phyloP scores from a whole-genome alignment of 192 early-diverging fungal species.

The Rhizophagus sp. region DNA sequence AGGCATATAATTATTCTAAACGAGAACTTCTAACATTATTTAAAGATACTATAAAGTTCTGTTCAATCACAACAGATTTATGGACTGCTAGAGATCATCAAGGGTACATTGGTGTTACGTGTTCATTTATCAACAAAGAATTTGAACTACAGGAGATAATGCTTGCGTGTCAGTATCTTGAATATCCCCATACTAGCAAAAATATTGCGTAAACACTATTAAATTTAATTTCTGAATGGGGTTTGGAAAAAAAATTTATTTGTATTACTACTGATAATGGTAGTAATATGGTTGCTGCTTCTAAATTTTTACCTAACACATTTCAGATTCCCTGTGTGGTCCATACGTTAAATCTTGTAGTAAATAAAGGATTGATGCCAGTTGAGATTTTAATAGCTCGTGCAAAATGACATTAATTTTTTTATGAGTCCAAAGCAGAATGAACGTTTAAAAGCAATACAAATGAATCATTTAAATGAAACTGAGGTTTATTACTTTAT shows the following conservation, averaged over 20 bases:
- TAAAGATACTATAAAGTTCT: background rate
- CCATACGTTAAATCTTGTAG: background rate
- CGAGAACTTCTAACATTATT: background rate
- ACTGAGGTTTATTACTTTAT: no score
- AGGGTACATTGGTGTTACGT: background rate
- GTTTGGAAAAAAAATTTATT: background rate
- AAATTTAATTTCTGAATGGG: background rate
- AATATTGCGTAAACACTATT: background rate
- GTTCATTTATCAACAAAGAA: background rate
- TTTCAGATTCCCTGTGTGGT: background rate
- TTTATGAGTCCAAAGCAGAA: background rate
- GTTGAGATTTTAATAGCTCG: background rate
- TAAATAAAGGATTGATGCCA: no score
- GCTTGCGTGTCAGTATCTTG: background rate
- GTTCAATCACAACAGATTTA: background rate
- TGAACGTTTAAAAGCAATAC: background rate
- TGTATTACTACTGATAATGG: conserved; percentile 15
- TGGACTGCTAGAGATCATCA: background rate
- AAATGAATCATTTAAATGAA: no score
- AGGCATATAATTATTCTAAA: background rate
- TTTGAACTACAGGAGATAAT: background rate
- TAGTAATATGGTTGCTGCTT: background rate
- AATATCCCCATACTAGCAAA: no score
- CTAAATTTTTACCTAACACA: background rate
- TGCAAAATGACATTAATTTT: conserved; percentile 1